These are phyloP conservation scores for Arthromyces matolae DNA, from an alignment of 768 basidiomycete genomes.

Conservation along the genomic window DNA sequence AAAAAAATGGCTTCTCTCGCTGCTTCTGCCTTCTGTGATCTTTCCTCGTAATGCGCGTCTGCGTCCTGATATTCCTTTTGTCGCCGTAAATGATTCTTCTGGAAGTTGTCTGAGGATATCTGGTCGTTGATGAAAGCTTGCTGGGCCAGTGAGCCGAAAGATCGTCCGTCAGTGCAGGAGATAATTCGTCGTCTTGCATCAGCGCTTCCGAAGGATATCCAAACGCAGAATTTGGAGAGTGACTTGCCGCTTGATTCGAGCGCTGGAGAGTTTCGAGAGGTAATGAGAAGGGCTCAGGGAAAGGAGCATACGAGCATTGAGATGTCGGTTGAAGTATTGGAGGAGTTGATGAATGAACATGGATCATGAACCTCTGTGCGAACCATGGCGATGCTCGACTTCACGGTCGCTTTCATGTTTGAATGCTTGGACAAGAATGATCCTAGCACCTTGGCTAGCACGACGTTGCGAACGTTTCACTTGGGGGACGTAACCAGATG, in stretches of 20 bases:
- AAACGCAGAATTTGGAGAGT: not conserved
- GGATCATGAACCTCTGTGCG: not conserved
- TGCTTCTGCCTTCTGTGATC: not conserved
- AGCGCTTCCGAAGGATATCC: not conserved
- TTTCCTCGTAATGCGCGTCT: not conserved
- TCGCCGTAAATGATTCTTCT: not conserved
- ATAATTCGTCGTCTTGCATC: not conserved
- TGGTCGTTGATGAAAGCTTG: conserved; percentile 9
- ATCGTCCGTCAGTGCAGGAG: conserved; percentile 1
- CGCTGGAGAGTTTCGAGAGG: not conserved
- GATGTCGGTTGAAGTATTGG: not conserved
- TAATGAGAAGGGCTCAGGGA: not conserved
- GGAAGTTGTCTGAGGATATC: conserved; percentile 1
- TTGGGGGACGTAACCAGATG: no score
- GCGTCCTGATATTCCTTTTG: not conserved
- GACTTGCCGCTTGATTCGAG: not conserved
- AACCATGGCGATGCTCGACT: not conserved
- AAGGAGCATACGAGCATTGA: not conserved
- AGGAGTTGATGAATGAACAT: not conserved
- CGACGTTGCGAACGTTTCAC: no score
- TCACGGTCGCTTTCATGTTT: not conserved
- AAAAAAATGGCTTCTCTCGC: not conserved
- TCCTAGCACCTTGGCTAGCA: no score
- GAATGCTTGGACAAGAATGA: not conserved
- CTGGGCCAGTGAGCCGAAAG: conserved; percentile 1